A percentile compares a stretch with the other conserved stretches of the same genome.
These are phyloP conservation scores for Pisolithus thermaeus DNA, from an alignment of 1,284 basidiomycete genomes.

Conservation along the genomic window DNA sequence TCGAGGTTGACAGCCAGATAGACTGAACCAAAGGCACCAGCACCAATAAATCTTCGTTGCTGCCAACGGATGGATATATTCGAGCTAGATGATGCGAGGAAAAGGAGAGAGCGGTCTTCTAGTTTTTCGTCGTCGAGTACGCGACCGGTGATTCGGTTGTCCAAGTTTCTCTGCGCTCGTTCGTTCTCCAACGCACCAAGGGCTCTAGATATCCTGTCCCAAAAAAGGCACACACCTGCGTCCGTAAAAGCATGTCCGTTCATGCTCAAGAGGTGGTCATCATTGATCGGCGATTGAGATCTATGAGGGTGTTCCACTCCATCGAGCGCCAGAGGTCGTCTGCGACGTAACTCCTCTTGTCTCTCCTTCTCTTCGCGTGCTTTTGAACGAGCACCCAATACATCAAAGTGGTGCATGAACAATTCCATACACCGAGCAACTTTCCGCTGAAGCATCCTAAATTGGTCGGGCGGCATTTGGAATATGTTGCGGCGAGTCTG, in stretches of 20 bases:
- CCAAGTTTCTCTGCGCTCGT: constrained; percentile 55
- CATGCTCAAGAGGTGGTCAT: constrained; percentile 32
- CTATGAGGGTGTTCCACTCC: constrained; percentile 43
- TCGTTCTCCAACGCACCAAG: constrained; percentile 61
- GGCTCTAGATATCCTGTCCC: constrained; percentile 61
- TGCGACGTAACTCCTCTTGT: constrained; percentile 65
- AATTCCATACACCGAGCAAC: constrained; percentile 97
- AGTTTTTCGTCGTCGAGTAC: constrained; percentile 88
- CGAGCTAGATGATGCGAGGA: constrained; percentile 87
- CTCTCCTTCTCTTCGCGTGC: constrained; percentile 88
- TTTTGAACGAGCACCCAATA: constrained; percentile 90
- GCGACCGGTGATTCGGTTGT: constrained; percentile 77
- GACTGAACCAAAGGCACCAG: constrained; percentile 97
- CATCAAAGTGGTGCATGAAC: constrained; percentile 96
- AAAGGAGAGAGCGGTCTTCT: constrained; percentile 87
- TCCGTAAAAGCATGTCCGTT: constrained; percentile 46
- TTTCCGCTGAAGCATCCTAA: constrained; percentile 83
- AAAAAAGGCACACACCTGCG: constrained; percentile 62
- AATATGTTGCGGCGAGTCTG: constrained; percentile 91
- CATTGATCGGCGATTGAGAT: constrained; percentile 28
- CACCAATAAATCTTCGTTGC: constrained; percentile 96
- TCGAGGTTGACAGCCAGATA: constrained; percentile 98
- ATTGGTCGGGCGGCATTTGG: constrained; percentile 83
- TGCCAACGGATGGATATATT: constrained; percentile 99
- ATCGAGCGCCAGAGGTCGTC: constrained; percentile 47